Evolutionary conservation across 1,139 yeast species (phyloP), one percentile per base, ranked within the genome.

Genomic region (Lodderomyces margitis): DNA sequence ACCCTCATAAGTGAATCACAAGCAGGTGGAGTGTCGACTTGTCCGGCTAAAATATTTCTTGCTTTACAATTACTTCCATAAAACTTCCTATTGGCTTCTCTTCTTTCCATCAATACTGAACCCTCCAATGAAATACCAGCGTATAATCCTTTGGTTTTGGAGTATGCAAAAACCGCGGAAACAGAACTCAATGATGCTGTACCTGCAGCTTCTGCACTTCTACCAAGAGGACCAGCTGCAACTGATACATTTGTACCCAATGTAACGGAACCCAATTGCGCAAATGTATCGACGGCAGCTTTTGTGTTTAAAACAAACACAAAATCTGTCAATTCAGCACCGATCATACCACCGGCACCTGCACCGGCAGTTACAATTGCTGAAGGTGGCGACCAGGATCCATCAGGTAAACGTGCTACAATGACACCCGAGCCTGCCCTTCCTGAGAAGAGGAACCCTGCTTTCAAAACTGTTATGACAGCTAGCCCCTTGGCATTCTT

Each of bases 51-150:
- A 57, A 92, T 87, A 56, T 74, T 74, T 62, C 88, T 80, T 16
- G 98, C 95, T 49, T 91, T 89, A 62, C 95, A 85, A 50, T 79
- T 81, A 53, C 73, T 76, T 33, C 98, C 98, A 60, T 92, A 92
- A 59, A 92, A 91, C 66, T 89, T 89, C 58, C 96, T 76, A 64
- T 92, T 92, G 25, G 98, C 97, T 55, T 92, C 98, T 65, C 98
- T 79, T 68, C 98, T 84, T 66, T 92, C 98, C 14, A 92, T 76
- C 45, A 92, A 80, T 21, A 94, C 96, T 3, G 97, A 88, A 38
- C 98, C 98, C 67, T 92, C 98, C 40, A 92, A 77, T 1, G 98
- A 91, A 23, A 92, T 94, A 56, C 98, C 98, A 1, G 98, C 98
- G 68, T 88, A 92, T 42, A 92, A 74, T 46, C 98, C 98, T 62